Conservation (phyloP, 2,329 filamentous ascomycete genomes). For the Xylariaceae sp. region DNA sequence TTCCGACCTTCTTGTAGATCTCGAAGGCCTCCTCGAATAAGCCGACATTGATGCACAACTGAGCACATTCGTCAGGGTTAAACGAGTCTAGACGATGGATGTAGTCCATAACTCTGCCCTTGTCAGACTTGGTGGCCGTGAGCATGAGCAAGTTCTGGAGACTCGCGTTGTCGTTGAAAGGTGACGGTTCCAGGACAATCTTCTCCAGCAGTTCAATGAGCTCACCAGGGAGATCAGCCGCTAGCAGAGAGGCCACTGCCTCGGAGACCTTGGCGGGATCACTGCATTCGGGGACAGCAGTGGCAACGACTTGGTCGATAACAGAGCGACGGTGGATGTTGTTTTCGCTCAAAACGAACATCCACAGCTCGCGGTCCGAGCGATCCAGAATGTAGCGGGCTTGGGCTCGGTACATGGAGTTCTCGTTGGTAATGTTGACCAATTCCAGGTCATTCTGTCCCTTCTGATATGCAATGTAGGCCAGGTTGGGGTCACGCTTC, state of each 20-base stretch:
- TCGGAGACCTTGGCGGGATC: conserved; percentile 93
- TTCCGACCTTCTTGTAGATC: conserved; percentile 95
- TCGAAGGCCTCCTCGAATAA: conserved; percentile 96
- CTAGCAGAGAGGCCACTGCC: conserved; percentile 87
- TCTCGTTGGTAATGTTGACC: conserved; percentile 97
- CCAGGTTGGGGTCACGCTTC: conserved; percentile 93
- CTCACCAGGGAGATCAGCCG: conserved; percentile 83
- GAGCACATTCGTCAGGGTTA: conserved; percentile 84
- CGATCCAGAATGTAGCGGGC: conserved; percentile 90
- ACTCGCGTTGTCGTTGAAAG: conserved; percentile 95
- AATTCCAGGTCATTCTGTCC: conserved; percentile 96
- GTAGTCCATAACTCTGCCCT: conserved; percentile 90
- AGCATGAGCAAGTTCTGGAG: conserved; percentile 94
- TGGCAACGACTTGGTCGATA: conserved; percentile 92
- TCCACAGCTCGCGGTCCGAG: conserved; percentile 85
- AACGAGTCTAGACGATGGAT: conserved; percentile 87
- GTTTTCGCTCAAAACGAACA: conserved; percentile 89
- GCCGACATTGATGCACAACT: conserved; percentile 88
- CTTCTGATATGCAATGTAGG: conserved; percentile 91
- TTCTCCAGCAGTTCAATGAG: conserved; percentile 97
- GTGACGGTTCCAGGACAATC: conserved; percentile 98
- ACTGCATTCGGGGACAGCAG: conserved; percentile 84
- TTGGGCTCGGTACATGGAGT: conserved; percentile 99
- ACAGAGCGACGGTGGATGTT: conserved; percentile 91
- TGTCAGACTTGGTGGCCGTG: conserved; percentile 94